These are phyloP conservation scores for Coemansia sp. DNA, from an alignment of 192 early-diverging fungal species.

Conservation along the genomic window DNA sequence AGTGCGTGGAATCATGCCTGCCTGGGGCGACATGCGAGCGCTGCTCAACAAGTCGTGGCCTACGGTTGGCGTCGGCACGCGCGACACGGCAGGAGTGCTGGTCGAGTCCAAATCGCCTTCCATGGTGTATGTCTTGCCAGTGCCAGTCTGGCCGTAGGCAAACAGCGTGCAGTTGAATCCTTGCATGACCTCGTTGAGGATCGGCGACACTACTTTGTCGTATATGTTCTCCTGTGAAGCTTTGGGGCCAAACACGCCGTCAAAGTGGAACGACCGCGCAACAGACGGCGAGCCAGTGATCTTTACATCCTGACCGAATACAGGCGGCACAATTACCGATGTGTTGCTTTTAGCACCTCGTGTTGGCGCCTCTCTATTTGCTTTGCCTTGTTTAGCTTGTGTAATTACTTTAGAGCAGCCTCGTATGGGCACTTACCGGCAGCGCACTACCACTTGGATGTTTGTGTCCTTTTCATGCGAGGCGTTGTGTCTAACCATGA, in stretches of 20 bases:
- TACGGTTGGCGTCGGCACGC: background rate
- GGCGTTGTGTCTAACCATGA: slow-evolving; percentile 8
- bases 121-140: slow-evolving; percentile 97
- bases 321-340: slow-evolving; percentile 57
- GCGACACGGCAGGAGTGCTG: slow-evolving; percentile 6
- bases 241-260: slow-evolving; percentile 81
- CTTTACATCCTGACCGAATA: slow-evolving; percentile 63
- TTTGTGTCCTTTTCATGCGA: slow-evolving; percentile 65
- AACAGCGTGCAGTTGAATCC: slow-evolving; percentile 83
- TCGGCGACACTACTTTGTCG: slow-evolving; percentile 73
- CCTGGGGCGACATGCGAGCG: slow-evolving; percentile 41
- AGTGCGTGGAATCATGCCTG: slow-evolving; percentile 90
- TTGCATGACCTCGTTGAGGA: slow-evolving; percentile 74
- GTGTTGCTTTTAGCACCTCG: slow-evolving; percentile 19
- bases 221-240: slow-evolving; percentile 79
- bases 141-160: slow-evolving; percentile 88
- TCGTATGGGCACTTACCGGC: slow-evolving; percentile 56
- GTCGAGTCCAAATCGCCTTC: slow-evolving; percentile 73
- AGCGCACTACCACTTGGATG: slow-evolving; percentile 80
- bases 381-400: background rate
- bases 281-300: slow-evolving; percentile 45
- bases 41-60: slow-evolving; percentile 8
- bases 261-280: slow-evolving; percentile 79
- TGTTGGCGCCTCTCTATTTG: slow-evolving; percentile 20
- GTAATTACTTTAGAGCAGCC: background rate